These are phyloP conservation scores for Phytophthora fragariaefolia DNA, from an alignment of 352 stramenopile species.

Conservation along the genomic window DNA sequence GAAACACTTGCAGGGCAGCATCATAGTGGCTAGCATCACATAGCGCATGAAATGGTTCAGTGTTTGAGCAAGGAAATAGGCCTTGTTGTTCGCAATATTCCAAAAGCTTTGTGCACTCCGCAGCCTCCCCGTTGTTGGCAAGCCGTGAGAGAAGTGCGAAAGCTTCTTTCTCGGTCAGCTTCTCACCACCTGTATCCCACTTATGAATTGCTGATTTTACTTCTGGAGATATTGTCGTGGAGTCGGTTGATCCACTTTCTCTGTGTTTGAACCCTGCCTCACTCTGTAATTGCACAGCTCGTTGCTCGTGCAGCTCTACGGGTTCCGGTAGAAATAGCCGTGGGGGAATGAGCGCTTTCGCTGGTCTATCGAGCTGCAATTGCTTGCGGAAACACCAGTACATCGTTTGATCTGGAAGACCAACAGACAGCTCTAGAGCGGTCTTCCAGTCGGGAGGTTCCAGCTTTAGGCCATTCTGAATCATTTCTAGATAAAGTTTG, in stretches of 20 bases:
- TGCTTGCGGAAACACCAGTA: slow-evolving; percentile 68
- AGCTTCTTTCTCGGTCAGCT: slow-evolving; percentile 1
- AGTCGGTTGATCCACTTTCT: background rate
- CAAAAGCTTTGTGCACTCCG: slow-evolving; percentile 58
- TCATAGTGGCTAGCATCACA: slow-evolving; percentile 1
- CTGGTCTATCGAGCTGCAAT: background rate
- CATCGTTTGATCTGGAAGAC: slow-evolving; percentile 49
- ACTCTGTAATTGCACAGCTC: background rate
- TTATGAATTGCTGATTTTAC: background rate
- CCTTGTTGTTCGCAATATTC: slow-evolving; percentile 53
- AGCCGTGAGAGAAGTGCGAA: background rate
- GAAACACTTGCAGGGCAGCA: slow-evolving; percentile 1
- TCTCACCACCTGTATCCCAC: background rate
- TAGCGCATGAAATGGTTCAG: background rate
- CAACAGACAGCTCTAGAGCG: slow-evolving; percentile 47
- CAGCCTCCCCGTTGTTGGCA: slow-evolving; percentile 9
- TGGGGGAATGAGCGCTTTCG: background rate
- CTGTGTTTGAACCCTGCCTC: background rate
- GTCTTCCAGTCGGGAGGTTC: slow-evolving; percentile 55
- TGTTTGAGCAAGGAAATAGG: slow-evolving; percentile 40
- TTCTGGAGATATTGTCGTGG: background rate
- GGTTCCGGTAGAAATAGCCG: background rate
- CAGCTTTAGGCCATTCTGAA: slow-evolving; percentile 54
- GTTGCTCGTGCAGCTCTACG: background rate
- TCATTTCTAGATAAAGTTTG: slow-evolving; percentile 60